A percentile compares a stretch with the other conserved stretches of the same genome.
Conservation (phyloP, 371 early-diverging fungal genomes). For the Actinomucor elegans region DNA sequence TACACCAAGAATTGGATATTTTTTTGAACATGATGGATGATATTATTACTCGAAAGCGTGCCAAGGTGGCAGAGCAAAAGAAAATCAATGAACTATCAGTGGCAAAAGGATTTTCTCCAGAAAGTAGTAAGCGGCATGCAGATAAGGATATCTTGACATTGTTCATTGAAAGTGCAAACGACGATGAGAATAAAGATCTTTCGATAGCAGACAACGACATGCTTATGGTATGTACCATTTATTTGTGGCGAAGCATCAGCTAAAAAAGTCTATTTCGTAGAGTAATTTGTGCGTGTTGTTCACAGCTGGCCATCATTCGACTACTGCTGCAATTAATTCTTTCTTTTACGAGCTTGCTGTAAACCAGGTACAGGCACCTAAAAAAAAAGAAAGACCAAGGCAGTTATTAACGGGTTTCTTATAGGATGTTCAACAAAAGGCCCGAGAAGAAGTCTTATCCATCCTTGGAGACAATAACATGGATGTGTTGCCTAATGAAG, state of each 20-base stretch:
- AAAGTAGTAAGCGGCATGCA: too few species aligned
- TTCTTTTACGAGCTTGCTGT: conserved; percentile 28
- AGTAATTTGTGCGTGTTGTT: conserved; percentile 20
- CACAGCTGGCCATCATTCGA: conserved; percentile 32
- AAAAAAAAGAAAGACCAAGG: not conserved
- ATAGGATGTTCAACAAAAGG: conserved; percentile 20
- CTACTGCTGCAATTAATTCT: conserved; percentile 20
- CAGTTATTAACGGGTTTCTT: not conserved
- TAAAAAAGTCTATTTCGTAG: conserved; percentile 11
- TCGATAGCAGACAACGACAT: not conserved
- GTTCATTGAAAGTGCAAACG: conserved; percentile 1
- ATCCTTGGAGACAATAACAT: conserved; percentile 10
- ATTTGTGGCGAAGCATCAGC: too few species aligned
- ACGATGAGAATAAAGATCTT: conserved; percentile 5
- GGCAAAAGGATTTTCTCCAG: too few species aligned
- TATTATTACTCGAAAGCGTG: not conserved
- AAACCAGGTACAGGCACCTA: conserved; percentile 21
- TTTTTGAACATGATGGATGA: not conserved
- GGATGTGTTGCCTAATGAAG: conserved; percentile 24
- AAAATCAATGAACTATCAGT: too few species aligned
- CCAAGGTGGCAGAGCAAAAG: not conserved
- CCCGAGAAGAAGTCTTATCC: conserved; percentile 6
- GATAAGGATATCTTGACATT: conserved; percentile 7
- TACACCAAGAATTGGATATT: not conserved
- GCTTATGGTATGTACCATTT: not conserved